Base-by-base conservation (phyloP, 2,329 filamentous ascomycete genomes). In the Colletotrichum musicola region DNA sequence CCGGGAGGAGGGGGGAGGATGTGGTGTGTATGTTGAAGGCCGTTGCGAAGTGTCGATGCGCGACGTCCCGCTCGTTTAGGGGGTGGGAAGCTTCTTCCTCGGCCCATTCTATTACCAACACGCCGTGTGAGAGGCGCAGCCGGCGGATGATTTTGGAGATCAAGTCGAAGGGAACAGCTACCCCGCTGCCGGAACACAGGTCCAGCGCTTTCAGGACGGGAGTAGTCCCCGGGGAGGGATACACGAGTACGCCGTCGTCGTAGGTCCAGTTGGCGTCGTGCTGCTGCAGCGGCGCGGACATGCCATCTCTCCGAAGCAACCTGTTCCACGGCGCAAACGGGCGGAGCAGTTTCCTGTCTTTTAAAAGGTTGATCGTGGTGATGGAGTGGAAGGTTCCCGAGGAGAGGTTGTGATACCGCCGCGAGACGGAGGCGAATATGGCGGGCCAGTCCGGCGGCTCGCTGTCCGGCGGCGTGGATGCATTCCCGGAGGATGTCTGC, bases 61-160 rank as follows among this genome's bases (percentile, higher is more conserved):
- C 84, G 1, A 79, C 78, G 70, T 86, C 85, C 55, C 78, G 77
- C 64, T 84, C 82, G 74, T 87, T 86, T 22, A 86, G 75, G 74
- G 84, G 82, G 74, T 87, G 83, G 69, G 83, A 86, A 1, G 84
- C 78, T 30, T 83, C 79, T 2, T 79, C 75, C 73, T 89, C 86
- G 57, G 86, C 88, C 88, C 89, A 91, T 74, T 91, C 89, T n/a
- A 91, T 78, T 18, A 90, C 73, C n/a, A 92, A 78, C n/a, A 89
- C 79, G 2, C 80, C 79, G 40, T 84, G 78, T 38, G 84, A 82
- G 4, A 91, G 78, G 14, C 88, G 83, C 4, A 89, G 75, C 13
- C 88, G 83, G 13, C 89, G 81, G 27, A 90, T 78, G 40, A 86
- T 81, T 71, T 84, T 89, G 7, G 79, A 80, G 1, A 74, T 68